Evolutionary conservation across 2,329 filamentous ascomycete species (phyloP).

Genomic region (Apiospora hydei): DNA sequence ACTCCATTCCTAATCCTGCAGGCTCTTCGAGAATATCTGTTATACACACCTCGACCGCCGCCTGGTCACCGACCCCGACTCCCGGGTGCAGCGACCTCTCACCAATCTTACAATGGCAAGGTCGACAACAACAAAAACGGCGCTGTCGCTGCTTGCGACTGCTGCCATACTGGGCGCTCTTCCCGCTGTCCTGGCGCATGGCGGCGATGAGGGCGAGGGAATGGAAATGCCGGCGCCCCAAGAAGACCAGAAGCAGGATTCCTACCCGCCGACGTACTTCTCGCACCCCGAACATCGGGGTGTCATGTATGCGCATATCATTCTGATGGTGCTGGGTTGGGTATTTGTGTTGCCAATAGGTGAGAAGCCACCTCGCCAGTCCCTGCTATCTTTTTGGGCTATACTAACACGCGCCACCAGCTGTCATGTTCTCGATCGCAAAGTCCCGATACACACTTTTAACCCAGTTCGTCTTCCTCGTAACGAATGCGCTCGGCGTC

Average conservation of each 20-base stretch:
- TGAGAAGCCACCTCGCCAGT: constrained; percentile 46
- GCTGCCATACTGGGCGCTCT: constrained; percentile 41
- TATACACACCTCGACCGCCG: background rate
- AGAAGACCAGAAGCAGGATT: constrained; percentile 39
- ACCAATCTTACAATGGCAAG: background rate
- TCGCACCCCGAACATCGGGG: constrained; percentile 46
- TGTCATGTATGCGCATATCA: constrained; percentile 64
- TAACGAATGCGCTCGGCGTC: constrained; percentile 69
- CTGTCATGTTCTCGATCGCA: constrained; percentile 85
- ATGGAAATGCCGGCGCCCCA: constrained; percentile 41
- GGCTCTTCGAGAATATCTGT: background rate
- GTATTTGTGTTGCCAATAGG: constrained; percentile 73
- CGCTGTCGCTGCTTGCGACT: constrained; percentile 38
- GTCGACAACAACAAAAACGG: constrained; percentile 32
- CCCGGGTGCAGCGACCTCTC: background rate
- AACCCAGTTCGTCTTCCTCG: constrained; percentile 72
- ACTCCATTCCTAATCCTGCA: constrained; percentile 2
- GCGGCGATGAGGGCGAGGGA: constrained; percentile 38
- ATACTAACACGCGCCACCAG: constrained; percentile 51
- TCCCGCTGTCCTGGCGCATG: constrained; percentile 43
- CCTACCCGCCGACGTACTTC: constrained; percentile 49
- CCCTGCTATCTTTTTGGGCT: constrained; percentile 24
- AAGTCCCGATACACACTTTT: constrained; percentile 77
- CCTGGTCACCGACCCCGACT: background rate
- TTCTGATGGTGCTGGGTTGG: constrained; percentile 74